A percentile compares a stretch with the other conserved stretches of the same genome.
Conservation (phyloP, 1,284 basidiomycete species). For the Laetiporus sulphureus region DNA sequence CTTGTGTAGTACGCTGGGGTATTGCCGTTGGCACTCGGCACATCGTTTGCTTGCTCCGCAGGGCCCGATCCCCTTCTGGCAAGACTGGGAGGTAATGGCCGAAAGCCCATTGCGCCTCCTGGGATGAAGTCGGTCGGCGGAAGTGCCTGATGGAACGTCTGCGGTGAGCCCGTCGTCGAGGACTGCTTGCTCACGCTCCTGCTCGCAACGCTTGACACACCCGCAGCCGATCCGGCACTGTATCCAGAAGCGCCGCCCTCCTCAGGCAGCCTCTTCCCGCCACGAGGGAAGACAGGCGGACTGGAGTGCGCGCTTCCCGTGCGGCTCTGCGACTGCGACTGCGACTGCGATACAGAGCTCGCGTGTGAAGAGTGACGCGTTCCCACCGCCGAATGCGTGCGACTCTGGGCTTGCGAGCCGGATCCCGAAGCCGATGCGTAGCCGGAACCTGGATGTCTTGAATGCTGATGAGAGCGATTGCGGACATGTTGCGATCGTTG, state of each 20-base stretch:
- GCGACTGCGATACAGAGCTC: conserved; percentile 33
- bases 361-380: conserved; percentile 17
- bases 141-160: conserved; percentile 13
- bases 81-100: conserved; percentile 8
- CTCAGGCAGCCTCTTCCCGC: conserved; percentile 21
- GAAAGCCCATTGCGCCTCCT: conserved; percentile 7
- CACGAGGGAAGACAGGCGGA: conserved; percentile 29
- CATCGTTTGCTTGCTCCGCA: conserved; percentile 5
- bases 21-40: neutral
- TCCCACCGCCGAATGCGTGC: conserved; percentile 22
- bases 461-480: conserved; percentile 18
- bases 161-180: conserved; percentile 22
- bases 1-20: conserved; percentile 12
- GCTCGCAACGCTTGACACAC: conserved; percentile 2
- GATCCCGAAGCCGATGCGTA: conserved; percentile 18
- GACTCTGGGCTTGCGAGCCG: conserved; percentile 29
- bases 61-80: conserved; percentile 5
- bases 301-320: conserved; percentile 38
- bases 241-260: conserved; percentile 10
- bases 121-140: conserved; percentile 15
- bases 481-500: conserved; percentile 18
- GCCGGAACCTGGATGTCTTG: conserved; percentile 11
- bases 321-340: conserved; percentile 32
- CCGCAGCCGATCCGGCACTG: neutral
- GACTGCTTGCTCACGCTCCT: conserved; percentile 19